Percentiles rank a stretch among this genome's conserved stretches.
Evolutionary conservation across 1,139 yeast genomes (phyloP).

Genomic region (Debaryomyces udenii): DNA sequence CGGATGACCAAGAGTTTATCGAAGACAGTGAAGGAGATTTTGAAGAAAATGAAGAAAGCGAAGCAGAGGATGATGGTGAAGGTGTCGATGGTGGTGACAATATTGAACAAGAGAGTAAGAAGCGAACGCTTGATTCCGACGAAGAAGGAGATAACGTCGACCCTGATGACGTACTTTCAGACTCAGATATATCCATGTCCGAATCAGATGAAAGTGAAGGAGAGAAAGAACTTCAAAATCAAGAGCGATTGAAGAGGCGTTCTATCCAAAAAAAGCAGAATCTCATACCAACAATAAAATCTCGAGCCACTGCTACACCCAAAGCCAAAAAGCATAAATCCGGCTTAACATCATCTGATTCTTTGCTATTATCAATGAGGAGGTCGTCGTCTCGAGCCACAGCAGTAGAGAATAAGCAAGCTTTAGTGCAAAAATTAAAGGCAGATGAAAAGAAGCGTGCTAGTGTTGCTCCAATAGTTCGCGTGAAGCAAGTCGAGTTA

Average conservation of each 20-base stretch:
- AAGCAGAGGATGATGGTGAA: constrained; percentile 6
- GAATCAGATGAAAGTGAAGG: constrained; percentile 67
- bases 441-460: constrained; percentile 72
- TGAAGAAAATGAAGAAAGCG: constrained; percentile 19
- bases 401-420: constrained; percentile 77
- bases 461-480: constrained; percentile 43
- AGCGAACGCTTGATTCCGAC: constrained; percentile 11
- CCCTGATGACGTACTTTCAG: constrained; percentile 54
- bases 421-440: constrained; percentile 71
- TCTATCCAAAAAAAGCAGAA: constrained; percentile 39
- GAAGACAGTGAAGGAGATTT: constrained; percentile 36
- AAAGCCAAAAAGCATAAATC: constrained; percentile 20
- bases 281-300: constrained; percentile 51
- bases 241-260: constrained; percentile 49
- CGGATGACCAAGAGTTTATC: constrained; percentile 74
- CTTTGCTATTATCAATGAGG: constrained; percentile 52
- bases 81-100: constrained; percentile 11
- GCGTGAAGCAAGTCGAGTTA: constrained; percentile 51
- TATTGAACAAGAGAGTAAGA: constrained; percentile 1
- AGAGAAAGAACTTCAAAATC: constrained; percentile 61
- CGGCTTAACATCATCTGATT: constrained; percentile 43
- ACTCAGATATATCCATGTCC: constrained; percentile 53
- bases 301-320: constrained; percentile 18
- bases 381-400: constrained; percentile 80
- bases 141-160: constrained; percentile 24